Conservation (phyloP, 176 grass and related monocot genomes). For the Musa troglodytarum region DNA sequence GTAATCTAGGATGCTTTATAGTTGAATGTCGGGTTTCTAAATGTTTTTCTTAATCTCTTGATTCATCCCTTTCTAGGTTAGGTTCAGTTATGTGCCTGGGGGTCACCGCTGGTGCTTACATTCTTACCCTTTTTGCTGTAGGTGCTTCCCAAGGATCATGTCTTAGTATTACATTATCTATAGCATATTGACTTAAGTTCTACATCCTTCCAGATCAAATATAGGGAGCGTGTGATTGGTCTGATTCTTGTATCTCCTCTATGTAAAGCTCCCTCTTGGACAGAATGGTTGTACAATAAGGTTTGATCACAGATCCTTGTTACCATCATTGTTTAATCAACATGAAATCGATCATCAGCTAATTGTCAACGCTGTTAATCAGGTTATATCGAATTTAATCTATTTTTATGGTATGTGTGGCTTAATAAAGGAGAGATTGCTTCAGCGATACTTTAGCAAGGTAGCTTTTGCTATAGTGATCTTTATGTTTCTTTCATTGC, state of each 20-base stretch:
- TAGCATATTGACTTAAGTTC: background rate
- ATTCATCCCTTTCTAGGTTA: conserved; percentile 5
- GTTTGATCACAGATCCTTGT: background rate
- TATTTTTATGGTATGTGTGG: conserved; percentile 20
- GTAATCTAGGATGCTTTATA: background rate
- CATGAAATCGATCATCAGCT: too few species aligned
- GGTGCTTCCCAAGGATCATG: background rate
- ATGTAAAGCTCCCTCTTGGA: conserved; percentile 21
- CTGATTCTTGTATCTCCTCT: conserved; percentile 17
- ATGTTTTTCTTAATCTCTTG: background rate
- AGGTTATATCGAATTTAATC: conserved; percentile 11
- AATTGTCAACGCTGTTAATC: background rate
- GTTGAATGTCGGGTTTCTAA: background rate
- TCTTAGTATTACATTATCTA: background rate
- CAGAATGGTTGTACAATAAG: conserved; percentile 16
- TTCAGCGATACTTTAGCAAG: conserved; percentile 12
- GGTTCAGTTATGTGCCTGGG: conserved; percentile 17
- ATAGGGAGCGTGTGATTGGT: conserved; percentile 12
- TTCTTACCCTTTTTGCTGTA: conserved; percentile 22
- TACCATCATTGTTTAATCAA: too few species aligned
- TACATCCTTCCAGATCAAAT: conserved; percentile 7
- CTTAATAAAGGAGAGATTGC: conserved; percentile 3
- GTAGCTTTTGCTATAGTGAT: background rate
- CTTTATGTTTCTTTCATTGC: background rate
- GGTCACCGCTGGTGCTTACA: conserved; percentile 17